Evolutionary conservation across 1,139 yeast genomes (phyloP), one percentile per base, ranked within the genome.

Genomic region (Yarrowia galli): DNA sequence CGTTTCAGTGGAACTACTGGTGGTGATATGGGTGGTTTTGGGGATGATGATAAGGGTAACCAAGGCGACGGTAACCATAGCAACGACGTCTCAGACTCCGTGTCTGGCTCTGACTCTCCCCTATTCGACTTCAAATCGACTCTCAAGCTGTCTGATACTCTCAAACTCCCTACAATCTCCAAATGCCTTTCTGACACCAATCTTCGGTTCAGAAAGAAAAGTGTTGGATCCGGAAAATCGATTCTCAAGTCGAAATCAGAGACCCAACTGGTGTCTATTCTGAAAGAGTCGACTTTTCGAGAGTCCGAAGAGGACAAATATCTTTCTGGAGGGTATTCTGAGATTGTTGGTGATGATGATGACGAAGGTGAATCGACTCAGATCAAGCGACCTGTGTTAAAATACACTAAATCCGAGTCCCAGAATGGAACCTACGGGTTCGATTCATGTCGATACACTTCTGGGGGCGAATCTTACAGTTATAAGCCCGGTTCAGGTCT

Each of bases 211-310:
- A 20, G 32, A 8, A 36, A 23, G 12, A 15, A 28, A 4, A n/a
- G 22, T n/a, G 22, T 28, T 1, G 15, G 35, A 5, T 20, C 28
- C 2, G 60, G 60, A 3, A 53, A 38, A 13, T 53, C 60, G 35
- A 53, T 53, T 10, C 60, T 53, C 35, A 53, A 53, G 60, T 53
- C 60, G 8, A 53, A 53, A 23, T 53, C 60, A 0, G 60, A 53
- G 45, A 53, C 45, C 10, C 60, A 53, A 20, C 25, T 53, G 32
- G 43, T 36, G 5, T 53, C 60, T 9, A 53, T 53, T 23, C 16
- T 53, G 15, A 53, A 53, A 13, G 45, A 23, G 1, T 48, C 53
- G 4, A 3, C 53, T 5, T 36, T 45, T 5, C 18, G 28, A 35
- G 60, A 53, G 32, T n/a, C 43, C n/a, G 45, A 23, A 10, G 45